These are phyloP conservation scores for Tilletia caries DNA, from an alignment of 1,284 basidiomycete species.

Conservation along the genomic window DNA sequence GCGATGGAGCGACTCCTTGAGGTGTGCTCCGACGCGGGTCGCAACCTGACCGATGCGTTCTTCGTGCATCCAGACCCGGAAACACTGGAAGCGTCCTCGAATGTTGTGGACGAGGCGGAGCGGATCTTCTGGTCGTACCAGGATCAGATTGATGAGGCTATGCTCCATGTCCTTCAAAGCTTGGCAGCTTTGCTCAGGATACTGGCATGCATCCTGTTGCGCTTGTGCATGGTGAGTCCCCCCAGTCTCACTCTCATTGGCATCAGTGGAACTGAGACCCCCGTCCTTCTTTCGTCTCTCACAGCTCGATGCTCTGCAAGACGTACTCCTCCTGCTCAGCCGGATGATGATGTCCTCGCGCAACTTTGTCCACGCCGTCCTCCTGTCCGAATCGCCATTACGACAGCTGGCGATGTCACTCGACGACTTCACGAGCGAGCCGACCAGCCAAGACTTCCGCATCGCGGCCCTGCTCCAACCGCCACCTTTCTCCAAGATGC, in stretches of 20 bases:
- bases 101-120: neutral
- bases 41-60: neutral
- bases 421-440: neutral
- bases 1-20: conserved; percentile 9
- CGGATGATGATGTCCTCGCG: neutral
- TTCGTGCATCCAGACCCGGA: neutral
- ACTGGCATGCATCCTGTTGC: neutral
- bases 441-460: neutral
- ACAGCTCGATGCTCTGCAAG: neutral
- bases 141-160: conserved; percentile 12
- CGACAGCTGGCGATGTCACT: neutral
- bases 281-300: neutral
- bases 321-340: neutral
- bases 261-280: neutral
- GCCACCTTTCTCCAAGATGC: neutral
- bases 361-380: conserved; percentile 2
- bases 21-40: conserved; percentile 1
- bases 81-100: neutral
- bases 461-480: neutral
- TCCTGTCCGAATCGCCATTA: neutral
- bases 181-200: neutral
- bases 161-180: conserved; percentile 8
- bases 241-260: neutral
- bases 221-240: conserved; percentile 6
- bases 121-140: conserved; percentile 10